Evolutionary conservation across 805 yeast genomes (phyloP).

Genomic region (Cyberlindnera nakhonratchasimensis): DNA sequence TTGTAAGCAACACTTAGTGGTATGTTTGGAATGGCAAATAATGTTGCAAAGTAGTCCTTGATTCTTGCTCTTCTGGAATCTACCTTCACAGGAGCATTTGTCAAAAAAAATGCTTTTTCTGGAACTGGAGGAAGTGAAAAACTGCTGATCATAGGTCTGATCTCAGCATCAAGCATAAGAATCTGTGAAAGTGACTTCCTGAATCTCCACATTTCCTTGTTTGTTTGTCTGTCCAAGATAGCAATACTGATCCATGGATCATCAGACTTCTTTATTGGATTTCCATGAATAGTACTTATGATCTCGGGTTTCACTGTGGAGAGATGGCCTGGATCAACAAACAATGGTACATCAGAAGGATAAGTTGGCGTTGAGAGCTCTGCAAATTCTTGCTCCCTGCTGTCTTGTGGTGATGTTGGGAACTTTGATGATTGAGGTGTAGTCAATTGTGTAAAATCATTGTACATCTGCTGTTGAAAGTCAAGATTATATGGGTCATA

Average conservation of each 20-base stretch:
- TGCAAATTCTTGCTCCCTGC: background rate
- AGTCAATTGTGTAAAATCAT: conserved; percentile 9
- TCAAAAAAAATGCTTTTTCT: conserved; percentile 53
- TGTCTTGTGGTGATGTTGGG: conserved; percentile 3
- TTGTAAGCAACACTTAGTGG: conserved; percentile 49
- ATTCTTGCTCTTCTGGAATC: conserved; percentile 55
- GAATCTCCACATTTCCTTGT: conserved; percentile 72
- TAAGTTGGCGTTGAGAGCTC: conserved; percentile 4
- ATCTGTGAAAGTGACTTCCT: conserved; percentile 61
- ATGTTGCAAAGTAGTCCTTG: conserved; percentile 54
- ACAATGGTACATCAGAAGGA: conserved; percentile 42
- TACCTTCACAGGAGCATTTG: conserved; percentile 60
- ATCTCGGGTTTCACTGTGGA: conserved; percentile 47
- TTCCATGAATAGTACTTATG: conserved; percentile 44
- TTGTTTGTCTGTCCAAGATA: conserved; percentile 56
- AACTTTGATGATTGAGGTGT: conserved; percentile 2
- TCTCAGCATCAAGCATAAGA: conserved; percentile 53
- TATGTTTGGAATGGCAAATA: conserved; percentile 55
- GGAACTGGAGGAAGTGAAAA: conserved; percentile 58
- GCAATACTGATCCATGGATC: conserved; percentile 62
- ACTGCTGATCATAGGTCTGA: conserved; percentile 50
- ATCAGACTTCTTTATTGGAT: conserved; percentile 42
- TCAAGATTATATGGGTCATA: conserved; percentile 17
- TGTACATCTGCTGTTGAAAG: conserved; percentile 14
- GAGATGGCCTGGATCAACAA: conserved; percentile 58